phyloP scores from a whole-genome alignment of 768 basidiomycete genomes.

The Pleurotus citrinopileatus region DNA sequence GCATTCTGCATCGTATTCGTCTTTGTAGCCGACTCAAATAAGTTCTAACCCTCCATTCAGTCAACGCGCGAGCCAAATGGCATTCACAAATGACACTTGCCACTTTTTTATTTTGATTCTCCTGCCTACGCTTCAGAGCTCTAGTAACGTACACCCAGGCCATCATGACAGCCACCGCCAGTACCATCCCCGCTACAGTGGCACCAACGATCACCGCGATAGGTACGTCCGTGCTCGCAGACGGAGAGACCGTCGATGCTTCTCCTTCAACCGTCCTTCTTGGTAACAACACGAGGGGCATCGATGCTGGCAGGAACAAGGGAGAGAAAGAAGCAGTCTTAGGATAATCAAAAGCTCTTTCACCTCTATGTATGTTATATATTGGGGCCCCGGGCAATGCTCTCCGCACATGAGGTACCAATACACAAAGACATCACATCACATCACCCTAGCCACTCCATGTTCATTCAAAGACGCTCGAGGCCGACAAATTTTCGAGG shows the following conservation, averaged over 20 bases:
- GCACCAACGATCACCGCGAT: slow-evolving; percentile 52
- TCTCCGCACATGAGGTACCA: slow-evolving; percentile 9
- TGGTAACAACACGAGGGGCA: too few species aligned
- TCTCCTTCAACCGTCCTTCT: background rate
- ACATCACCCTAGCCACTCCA: background rate
- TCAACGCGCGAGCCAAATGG: too few species aligned
- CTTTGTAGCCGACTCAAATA: slow-evolving; percentile 23
- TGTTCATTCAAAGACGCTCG: background rate
- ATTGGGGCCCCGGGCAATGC: slow-evolving; percentile 3
- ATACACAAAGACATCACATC: background rate
- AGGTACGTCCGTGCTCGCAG: slow-evolving; percentile 29
- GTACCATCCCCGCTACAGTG: slow-evolving; percentile 39
- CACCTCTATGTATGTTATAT: background rate
- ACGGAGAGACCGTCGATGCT: slow-evolving; percentile 9
- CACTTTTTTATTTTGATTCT: slow-evolving; percentile 23
- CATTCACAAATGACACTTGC: slow-evolving; percentile 16
- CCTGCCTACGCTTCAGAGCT: slow-evolving; percentile 33
- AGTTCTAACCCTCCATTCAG: too few species aligned
- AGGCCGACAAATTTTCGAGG: slow-evolving; percentile 2
- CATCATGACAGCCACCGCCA: slow-evolving; percentile 40
- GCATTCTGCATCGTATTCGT: slow-evolving; percentile 44
- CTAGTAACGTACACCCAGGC: slow-evolving; percentile 48
- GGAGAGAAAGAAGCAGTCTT: background rate
- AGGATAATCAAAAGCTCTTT: background rate
- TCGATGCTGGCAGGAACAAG: background rate